Conservation (phyloP, 2,329 filamentous ascomycete genomes). For the Elsinoe ampelina region DNA sequence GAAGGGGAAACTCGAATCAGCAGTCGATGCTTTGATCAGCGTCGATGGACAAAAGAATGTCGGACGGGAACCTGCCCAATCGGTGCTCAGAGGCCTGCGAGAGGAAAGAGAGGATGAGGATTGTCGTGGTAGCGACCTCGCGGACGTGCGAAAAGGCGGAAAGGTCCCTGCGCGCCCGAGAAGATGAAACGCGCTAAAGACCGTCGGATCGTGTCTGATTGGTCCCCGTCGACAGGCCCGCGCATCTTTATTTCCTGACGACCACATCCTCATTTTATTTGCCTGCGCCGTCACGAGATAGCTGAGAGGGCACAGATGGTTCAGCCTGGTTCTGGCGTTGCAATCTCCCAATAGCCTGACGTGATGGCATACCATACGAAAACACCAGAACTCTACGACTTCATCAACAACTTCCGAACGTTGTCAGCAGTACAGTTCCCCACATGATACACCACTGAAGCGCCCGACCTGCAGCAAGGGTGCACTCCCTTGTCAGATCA, state of each 20-base stretch:
- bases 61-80: constrained; percentile 11
- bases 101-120: not conserved
- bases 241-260: constrained; percentile 7
- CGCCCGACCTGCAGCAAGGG: constrained; percentile 10
- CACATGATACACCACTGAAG: constrained; percentile 1
- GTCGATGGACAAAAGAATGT: constrained; percentile 5
- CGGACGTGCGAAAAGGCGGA: not conserved
- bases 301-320: not conserved
- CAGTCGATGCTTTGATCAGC: constrained; percentile 8
- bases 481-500: constrained; percentile 7
- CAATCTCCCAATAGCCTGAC: not conserved
- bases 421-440: not conserved
- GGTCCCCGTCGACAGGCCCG: not conserved
- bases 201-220: not conserved
- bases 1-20: not conserved
- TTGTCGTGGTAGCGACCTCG: not conserved
- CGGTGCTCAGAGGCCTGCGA: not conserved
- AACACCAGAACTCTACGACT: not conserved
- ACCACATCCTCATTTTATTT: constrained; percentile 11
- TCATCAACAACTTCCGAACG: not conserved
- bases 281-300: not conserved
- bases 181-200: constrained; percentile 10
- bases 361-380: not conserved
- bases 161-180: not conserved
- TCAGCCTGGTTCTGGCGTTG: not conserved